Evolutionary conservation across 2,329 filamentous ascomycete genomes (phyloP), one percentile per base, ranked within the genome.

Genomic region (Albifimbria verrucaria): DNA sequence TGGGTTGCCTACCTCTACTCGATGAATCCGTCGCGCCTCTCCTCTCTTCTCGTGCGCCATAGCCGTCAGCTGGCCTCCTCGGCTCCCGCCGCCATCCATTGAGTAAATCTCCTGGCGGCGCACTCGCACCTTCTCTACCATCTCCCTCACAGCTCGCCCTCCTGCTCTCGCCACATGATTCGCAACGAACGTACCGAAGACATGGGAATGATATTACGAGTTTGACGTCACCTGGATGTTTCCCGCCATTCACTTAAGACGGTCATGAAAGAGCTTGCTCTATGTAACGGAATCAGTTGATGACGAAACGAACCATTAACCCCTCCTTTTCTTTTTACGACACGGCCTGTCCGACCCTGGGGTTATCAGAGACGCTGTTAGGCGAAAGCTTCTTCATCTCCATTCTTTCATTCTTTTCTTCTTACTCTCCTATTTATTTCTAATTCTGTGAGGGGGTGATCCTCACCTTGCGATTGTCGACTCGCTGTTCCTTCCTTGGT

Each of bases 1-100:
- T 81, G 79, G 78, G 64, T 78, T 56, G 62, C 62, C 39, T 79
- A 78, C 59, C 73, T 82, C 55, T 78, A 74, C 66, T 78, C 77
- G 7, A 51, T 66, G 56, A 70, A 69, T 54, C 77, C 77, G 21
- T 82, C 78, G 36, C 72, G 72, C 62, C 72, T 82, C 53, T 76
- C 78, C 44, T 69, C 74, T 56, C 71, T 81, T 59, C 71, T 82
- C 53, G 72, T 74, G 55, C 72, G 73, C 58, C 70, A 78, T 55
- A 68, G 73, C 61, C 70, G 70, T 54, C 65, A 70, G 57, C 66
- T 70, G 61, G 71, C 71, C 53, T 69, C 66, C 42, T 74, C 72
- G 44, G 68, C 71, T 53, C 69, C 71, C 45, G 41, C 41, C 28
- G 43, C 49, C 41, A 44, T 24, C 49, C 39, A 55, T 65, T 48